These are phyloP conservation scores for Diatrype stigma DNA, from an alignment of 2,329 filamentous ascomycete species.

Conservation along the genomic window DNA sequence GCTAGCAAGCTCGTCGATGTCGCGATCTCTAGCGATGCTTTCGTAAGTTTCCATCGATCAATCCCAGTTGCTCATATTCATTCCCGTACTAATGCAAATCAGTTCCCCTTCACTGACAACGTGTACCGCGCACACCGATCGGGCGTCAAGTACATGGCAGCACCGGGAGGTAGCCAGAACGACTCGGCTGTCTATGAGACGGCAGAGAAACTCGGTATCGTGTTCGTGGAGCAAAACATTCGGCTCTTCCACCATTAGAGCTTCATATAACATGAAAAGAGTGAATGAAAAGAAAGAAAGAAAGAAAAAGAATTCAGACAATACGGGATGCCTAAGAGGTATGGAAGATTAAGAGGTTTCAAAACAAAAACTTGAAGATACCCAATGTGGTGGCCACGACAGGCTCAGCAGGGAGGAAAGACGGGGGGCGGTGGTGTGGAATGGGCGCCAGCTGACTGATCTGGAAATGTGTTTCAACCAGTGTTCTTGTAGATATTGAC, in stretches of 20 bases:
- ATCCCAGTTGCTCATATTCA: conserved; percentile 2
- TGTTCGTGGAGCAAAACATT: conserved; percentile 91
- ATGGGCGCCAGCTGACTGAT: no score
- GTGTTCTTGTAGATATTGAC: no score
- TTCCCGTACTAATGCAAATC: conserved; percentile 18
- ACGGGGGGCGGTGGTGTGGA: no score
- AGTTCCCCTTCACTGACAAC: conserved; percentile 99
- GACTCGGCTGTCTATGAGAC: conserved; percentile 79
- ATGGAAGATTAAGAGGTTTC: conserved; percentile 11
- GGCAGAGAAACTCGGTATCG: conserved; percentile 86
- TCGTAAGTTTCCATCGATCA: conserved; percentile 57
- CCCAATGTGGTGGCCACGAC: conserved; percentile 4
- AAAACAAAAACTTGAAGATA: conserved; percentile 8
- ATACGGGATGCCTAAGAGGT: background rate
- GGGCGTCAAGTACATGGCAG: conserved; percentile 93
- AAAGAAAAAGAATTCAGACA: background rate
- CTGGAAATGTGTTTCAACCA: no score
- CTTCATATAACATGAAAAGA: background rate
- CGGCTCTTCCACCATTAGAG: conserved; percentile 90
- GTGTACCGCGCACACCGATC: conserved; percentile 87
- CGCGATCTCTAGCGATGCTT: conserved; percentile 88
- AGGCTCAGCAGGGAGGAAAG: conserved; percentile 1
- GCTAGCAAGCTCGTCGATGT: conserved; percentile 76
- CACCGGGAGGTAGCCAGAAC: conserved; percentile 86
- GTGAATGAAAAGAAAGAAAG: background rate